phyloP scores from a whole-genome alignment of 1,284 basidiomycete species.

The Tilletia horrida region DNA sequence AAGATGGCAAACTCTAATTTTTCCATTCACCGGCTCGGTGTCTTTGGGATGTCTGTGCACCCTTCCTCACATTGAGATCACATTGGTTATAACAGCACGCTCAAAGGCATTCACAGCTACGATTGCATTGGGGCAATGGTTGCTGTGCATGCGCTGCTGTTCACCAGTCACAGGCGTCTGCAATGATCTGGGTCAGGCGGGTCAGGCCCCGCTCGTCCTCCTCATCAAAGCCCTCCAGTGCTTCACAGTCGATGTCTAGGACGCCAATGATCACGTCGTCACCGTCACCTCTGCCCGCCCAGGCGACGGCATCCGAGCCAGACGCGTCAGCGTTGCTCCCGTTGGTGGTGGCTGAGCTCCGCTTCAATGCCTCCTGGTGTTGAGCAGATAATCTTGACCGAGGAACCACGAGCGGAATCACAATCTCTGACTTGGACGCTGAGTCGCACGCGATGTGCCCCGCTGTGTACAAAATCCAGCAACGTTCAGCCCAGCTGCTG shows the following conservation, averaged over 20 bases:
- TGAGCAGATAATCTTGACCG: constrained; percentile 27
- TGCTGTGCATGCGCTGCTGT: too few species aligned
- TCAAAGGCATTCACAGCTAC: too few species aligned
- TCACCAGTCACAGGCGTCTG: constrained; percentile 34
- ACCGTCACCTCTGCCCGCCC: constrained; percentile 42
- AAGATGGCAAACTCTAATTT: too few species aligned
- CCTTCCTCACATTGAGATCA: too few species aligned
- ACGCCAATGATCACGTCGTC: constrained; percentile 54
- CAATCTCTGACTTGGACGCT: constrained; percentile 54
- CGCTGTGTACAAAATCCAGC: constrained; percentile 35
- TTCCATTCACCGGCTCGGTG: too few species aligned
- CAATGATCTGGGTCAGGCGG: constrained; percentile 42
- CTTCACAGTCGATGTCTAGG: constrained; percentile 56
- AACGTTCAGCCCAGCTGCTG: too few species aligned
- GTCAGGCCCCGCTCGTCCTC: constrained; percentile 51
- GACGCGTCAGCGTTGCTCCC: constrained; percentile 18
- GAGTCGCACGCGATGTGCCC: constrained; percentile 57
- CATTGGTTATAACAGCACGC: too few species aligned
- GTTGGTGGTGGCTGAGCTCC: constrained; percentile 22
- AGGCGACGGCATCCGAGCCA: constrained; percentile 24
- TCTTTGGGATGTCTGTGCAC: too few species aligned
- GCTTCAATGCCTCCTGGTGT: constrained; percentile 27
- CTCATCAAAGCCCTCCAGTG: constrained; percentile 51
- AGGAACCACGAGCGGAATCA: constrained; percentile 52
- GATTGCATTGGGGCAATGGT: too few species aligned